Percentiles rank a stretch among this genome's conserved stretches.
These are phyloP conservation scores for Kluyveromyces lactis DNA, from an alignment of 805 yeast species.

Conservation along the genomic window DNA sequence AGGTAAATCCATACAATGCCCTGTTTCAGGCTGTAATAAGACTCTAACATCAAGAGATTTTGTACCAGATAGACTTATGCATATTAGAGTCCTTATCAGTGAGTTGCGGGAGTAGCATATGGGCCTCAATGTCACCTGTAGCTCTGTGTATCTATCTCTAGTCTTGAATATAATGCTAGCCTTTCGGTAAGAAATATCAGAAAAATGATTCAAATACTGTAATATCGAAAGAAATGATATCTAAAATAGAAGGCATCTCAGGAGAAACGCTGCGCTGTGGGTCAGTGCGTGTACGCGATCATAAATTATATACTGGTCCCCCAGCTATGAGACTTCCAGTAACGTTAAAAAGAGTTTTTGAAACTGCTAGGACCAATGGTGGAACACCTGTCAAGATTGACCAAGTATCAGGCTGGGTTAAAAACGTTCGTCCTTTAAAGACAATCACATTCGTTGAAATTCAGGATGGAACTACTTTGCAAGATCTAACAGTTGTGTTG, in stretches of 20 bases:
- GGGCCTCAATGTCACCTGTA: too few species aligned
- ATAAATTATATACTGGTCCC: too few species aligned
- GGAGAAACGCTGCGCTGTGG: too few species aligned
- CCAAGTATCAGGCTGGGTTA: constrained; percentile 63
- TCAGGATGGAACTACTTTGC: constrained; percentile 62
- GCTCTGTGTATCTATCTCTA: too few species aligned
- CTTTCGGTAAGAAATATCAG: too few species aligned
- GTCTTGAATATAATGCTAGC: too few species aligned
- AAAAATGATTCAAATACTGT: too few species aligned
- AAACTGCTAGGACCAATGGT: not conserved
- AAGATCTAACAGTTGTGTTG: constrained; percentile 48
- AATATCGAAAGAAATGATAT: too few species aligned
- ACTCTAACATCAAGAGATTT: constrained; percentile 25
- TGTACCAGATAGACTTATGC: constrained; percentile 46
- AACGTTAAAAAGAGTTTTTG: constrained; percentile 11
- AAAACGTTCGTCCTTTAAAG: constrained; percentile 62
- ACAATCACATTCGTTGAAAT: constrained; percentile 74
- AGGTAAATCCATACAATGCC: constrained; percentile 37
- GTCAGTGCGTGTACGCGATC: too few species aligned
- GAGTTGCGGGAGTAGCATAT: not conserved
- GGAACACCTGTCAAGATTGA: constrained; percentile 5
- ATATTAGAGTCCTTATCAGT: constrained; percentile 29
- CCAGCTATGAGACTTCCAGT: constrained; percentile 7
- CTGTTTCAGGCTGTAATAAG: constrained; percentile 36
- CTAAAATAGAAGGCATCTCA: too few species aligned